Evolutionary conservation across 805 yeast species (phyloP), one percentile per base, ranked within the genome.

Genomic region (Wickerhamomyces strasburgensis): DNA sequence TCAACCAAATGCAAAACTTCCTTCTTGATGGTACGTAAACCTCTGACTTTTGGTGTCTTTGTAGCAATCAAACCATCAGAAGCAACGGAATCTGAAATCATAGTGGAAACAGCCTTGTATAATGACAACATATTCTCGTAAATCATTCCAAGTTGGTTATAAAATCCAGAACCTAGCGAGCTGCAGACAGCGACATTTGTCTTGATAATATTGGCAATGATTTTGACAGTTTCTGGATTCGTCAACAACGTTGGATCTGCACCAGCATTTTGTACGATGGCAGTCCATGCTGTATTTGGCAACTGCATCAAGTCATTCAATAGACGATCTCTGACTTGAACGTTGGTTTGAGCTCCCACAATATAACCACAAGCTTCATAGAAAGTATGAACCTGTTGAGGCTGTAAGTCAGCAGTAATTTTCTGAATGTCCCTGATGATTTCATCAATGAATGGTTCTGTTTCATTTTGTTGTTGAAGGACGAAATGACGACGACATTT

Each of bases 281-380:
- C 83, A 43, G 70, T 73, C 98, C 98, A 93, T 2, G 98, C 98
- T 64, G 79, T 73, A 61, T 93, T 93, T 29, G 98, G 98, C 44
- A 89, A 65, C 33, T 75, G 72, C 98, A 93, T 93, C 51, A 93
- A 70, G 37, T 86, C 89, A 35, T 70, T 59, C 37, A 88, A 70
- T 37, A 89, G 68, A 42, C 80, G 74, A 42, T 84, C 87, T 60
- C 93, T 80, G 27, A 74, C 71, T 10, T 73, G 76, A 44, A 71
- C 68, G 31, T 80, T 73, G 27, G 81, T 76, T 61, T 90, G 97
- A 10, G 96, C 96, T 36, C 89, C 77, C 26, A 93, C 76, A 38
- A 93, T 90, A 42, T 84, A 78, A 51, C 97, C 97, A 68, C 98
- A 90, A 1, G 98, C 98, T 65, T 85, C 96, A 61, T 93, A 93